These are phyloP conservation scores for Fusarium temperatum DNA, from an alignment of 2,329 filamentous ascomycete genomes.

Conservation along the genomic window DNA sequence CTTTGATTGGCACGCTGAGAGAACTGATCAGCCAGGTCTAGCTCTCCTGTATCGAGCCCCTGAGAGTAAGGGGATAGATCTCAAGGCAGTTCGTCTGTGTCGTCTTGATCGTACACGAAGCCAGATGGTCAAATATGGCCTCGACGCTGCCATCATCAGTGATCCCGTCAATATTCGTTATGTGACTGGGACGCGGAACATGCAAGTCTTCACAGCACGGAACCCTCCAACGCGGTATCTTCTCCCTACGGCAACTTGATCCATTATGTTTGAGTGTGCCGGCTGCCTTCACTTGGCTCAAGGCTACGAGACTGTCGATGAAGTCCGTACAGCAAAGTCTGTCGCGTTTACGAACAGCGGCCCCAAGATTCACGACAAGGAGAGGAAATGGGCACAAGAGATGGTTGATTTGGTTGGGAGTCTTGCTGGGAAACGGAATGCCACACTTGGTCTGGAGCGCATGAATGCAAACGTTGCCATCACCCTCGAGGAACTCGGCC, in stretches of 20 bases:
- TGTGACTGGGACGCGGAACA: not conserved
- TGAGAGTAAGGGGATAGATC: conserved; percentile 6
- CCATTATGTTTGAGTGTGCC: not conserved
- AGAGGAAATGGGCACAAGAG: not conserved
- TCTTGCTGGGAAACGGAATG: not conserved
- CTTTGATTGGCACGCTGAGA: conserved; percentile 3
- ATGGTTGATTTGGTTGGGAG: not conserved
- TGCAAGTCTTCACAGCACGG: not conserved
- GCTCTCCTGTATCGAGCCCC: not conserved
- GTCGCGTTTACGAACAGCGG: not conserved
- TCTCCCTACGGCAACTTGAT: not conserved
- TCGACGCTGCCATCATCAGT: not conserved
- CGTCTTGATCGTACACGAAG: not conserved
- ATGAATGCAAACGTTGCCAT: conserved; percentile 2
- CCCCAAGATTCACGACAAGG: not conserved
- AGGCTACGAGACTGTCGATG: not conserved
- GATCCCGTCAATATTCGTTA: not conserved
- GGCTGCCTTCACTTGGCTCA: not conserved
- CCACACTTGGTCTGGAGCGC: not conserved
- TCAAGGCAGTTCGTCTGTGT: not conserved
- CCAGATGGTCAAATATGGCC: not conserved
- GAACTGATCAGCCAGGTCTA: not conserved
- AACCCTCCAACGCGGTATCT: not conserved
- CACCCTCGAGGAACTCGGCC: not conserved
- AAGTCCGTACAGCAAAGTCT: not conserved